phyloP scores from a whole-genome alignment of 2,329 filamentous ascomycete genomes.

The Phyllosticta citrichinensis region DNA sequence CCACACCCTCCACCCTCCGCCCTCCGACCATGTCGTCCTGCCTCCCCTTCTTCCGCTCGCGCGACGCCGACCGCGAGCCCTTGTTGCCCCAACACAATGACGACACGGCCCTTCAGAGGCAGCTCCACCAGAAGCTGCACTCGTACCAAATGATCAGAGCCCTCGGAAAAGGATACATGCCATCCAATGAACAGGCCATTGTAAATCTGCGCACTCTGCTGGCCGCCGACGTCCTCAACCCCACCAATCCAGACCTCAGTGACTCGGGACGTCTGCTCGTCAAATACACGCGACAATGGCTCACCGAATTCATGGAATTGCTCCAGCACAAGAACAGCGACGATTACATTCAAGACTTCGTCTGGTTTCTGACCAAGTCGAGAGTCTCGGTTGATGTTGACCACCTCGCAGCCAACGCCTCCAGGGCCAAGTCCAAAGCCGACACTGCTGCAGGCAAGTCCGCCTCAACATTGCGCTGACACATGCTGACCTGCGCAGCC shows the following conservation, averaged over 20 bases:
- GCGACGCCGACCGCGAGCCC: constrained; percentile 59
- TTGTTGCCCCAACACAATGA: constrained; percentile 75
- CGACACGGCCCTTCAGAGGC: constrained; percentile 66
- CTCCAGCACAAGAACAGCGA: constrained; percentile 69
- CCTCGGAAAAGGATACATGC: constrained; percentile 77
- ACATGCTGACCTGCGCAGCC: constrained; percentile 37
- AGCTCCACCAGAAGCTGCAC: constrained; percentile 81
- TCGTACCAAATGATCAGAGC: constrained; percentile 86
- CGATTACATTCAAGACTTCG: constrained; percentile 84
- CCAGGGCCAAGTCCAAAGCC: constrained; percentile 54
- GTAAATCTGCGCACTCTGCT: constrained; percentile 71
- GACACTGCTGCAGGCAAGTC: constrained; percentile 58
- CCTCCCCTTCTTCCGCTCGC: constrained; percentile 48
- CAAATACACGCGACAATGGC: constrained; percentile 61
- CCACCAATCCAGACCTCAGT: constrained; percentile 64
- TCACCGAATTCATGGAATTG: constrained; percentile 73
- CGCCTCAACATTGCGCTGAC: neutral
- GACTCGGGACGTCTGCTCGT: constrained; percentile 65
- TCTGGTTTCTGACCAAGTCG: constrained; percentile 76
- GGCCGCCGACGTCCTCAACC: constrained; percentile 67
- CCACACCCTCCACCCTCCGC: neutral
- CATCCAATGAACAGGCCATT: constrained; percentile 76
- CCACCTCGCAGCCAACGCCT: constrained; percentile 51
- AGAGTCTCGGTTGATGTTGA: constrained; percentile 57
- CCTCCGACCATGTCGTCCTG: constrained; percentile 49